Conservation (phyloP, 2,329 filamentous ascomycete species). For the Paecilomyces sp. region DNA sequence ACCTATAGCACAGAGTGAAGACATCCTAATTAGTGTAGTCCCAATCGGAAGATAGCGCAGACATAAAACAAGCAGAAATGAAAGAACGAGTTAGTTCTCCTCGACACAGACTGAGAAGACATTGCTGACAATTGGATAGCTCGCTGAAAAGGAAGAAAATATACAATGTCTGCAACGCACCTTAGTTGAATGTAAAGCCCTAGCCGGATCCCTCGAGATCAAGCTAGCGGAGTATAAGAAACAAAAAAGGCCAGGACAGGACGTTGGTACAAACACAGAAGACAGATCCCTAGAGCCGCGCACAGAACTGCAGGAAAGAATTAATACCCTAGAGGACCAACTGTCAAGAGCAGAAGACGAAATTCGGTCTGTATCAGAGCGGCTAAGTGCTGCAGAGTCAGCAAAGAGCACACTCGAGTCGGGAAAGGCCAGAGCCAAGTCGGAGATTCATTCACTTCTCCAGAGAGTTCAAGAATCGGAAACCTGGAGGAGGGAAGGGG, state of each 20-base stretch:
- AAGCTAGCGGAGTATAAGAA: not conserved
- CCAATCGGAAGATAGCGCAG: not conserved
- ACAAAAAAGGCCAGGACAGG: not conserved
- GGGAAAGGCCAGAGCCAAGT: conserved; percentile 12
- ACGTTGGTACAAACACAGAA: conserved; percentile 4
- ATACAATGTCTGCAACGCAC: not conserved
- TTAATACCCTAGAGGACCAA: conserved; percentile 9
- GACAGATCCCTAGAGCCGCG: conserved; percentile 8
- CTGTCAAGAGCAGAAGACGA: conserved; percentile 22
- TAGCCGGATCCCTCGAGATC: not conserved
- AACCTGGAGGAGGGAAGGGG: conserved; percentile 13
- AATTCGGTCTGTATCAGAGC: conserved; percentile 5
- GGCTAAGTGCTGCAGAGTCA: conserved; percentile 2
- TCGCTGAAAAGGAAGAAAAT: not conserved
- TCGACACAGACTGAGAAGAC: not conserved
- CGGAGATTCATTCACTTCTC: conserved; percentile 18
- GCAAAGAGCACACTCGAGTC: conserved; percentile 12
- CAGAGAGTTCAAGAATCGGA: conserved; percentile 18
- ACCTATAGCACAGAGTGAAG: not conserved
- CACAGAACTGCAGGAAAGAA: conserved; percentile 7
- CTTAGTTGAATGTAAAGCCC: not conserved
- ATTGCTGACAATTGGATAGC: not conserved
- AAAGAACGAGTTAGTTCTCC: not conserved
- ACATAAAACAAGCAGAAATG: not conserved
- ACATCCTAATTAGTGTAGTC: not conserved